phyloP scores from a whole-genome alignment of 495 filamentous ascomycete genomes.

The Talaromyces wortmannii region DNA sequence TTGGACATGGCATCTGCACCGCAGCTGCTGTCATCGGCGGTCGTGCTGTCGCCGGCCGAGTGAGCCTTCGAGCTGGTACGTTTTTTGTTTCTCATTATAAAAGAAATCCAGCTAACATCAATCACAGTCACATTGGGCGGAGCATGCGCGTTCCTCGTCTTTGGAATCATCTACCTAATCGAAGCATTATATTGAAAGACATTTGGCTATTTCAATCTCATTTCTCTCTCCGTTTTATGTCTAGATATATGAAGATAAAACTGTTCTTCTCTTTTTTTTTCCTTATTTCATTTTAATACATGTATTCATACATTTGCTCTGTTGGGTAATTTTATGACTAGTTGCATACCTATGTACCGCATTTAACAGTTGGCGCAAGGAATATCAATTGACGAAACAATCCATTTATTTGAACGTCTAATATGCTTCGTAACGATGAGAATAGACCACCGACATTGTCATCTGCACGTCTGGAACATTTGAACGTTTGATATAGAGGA shows the following conservation, averaged over 20 bases:
- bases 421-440: too few relatives aligned
- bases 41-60: conserved; percentile 82
- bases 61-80: conserved; percentile 96
- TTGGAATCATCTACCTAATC: conserved; percentile 83
- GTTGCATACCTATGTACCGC: too few relatives aligned
- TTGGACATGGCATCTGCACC: conserved; percentile 85
- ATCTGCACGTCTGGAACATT: too few relatives aligned
- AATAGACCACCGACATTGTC: too few relatives aligned
- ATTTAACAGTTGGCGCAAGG: too few relatives aligned
- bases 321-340: too few relatives aligned
- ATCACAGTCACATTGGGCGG: conserved; percentile 83
- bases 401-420: too few relatives aligned
- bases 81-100: conserved; percentile 16
- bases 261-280: background rate
- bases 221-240: background rate
- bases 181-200: conserved; percentile 59
- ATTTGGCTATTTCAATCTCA: background rate
- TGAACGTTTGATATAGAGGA: too few relatives aligned
- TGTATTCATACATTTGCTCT: too few relatives aligned
- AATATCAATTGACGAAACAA: too few relatives aligned
- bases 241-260: background rate
- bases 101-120: conserved; percentile 2
- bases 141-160: conserved; percentile 82
- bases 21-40: conserved; percentile 91
- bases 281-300: too few relatives aligned